These are phyloP conservation scores for Dimocarpus longan DNA, from an alignment of 345 rosid genomes.

Conservation along the genomic window DNA sequence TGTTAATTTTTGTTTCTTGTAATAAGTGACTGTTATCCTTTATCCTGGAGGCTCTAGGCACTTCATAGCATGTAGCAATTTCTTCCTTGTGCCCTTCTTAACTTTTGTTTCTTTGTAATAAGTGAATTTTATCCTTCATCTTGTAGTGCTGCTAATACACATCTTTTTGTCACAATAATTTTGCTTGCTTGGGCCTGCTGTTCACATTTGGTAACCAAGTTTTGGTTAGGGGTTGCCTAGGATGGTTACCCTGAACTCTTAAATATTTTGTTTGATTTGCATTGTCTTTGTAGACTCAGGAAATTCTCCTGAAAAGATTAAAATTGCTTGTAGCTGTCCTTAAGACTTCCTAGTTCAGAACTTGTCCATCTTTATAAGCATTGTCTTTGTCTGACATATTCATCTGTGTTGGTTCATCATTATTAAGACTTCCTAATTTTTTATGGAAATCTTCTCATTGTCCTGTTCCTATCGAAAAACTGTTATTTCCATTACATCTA, in stretches of 20 bases:
- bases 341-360: background rate
- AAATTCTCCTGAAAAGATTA: background rate
- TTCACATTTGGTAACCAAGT: too few species aligned
- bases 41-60: too few species aligned
- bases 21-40: too few species aligned
- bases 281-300: background rate
- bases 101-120: background rate
- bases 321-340: background rate
- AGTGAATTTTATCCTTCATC: background rate
- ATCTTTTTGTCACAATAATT: background rate
- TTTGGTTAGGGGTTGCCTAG: background rate
- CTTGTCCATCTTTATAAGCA: background rate
- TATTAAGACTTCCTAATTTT: background rate
- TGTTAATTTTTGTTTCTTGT: too few species aligned
- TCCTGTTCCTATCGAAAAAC: slow-evolving; percentile 11
- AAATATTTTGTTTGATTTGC: background rate
- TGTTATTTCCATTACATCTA: slow-evolving; percentile 15
- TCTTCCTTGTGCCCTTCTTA: background rate
- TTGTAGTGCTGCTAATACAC: background rate
- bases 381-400: slow-evolving; percentile 6
- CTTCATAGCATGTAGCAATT: too few species aligned
- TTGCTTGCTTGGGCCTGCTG: background rate
- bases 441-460: background rate
- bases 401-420: slow-evolving; percentile 2
- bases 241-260: background rate